Conservation (phyloP, 257 asterid species). For the Haberlea rhodopensis region DNA sequence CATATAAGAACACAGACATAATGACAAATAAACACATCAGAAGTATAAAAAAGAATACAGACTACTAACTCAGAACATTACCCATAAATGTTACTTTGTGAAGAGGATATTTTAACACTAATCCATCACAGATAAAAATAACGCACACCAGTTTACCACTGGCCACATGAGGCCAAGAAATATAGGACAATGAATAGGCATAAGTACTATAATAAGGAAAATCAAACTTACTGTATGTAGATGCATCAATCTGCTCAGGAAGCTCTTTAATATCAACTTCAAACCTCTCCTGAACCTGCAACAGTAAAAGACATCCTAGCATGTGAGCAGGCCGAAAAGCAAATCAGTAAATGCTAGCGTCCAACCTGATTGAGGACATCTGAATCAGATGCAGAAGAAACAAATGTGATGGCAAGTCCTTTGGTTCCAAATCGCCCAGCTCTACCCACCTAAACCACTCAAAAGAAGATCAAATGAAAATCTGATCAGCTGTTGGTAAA, state of each 20-base stretch:
- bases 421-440: conserved; percentile 96
- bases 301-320: background rate
- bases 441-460: conserved; percentile 66
- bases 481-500: background rate
- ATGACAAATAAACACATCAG: background rate
- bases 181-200: background rate
- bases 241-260: conserved; percentile 93
- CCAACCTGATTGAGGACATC: conserved; percentile 85
- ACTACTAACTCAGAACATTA: background rate
- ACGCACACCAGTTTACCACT: background rate
- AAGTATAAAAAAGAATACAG: background rate
- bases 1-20: background rate
- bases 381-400: conserved; percentile 87
- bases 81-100: background rate
- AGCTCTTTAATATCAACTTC: conserved; percentile 92
- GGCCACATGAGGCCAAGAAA: background rate
- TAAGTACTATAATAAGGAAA: background rate
- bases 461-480: background rate
- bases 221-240: conserved; percentile 75
- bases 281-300: conserved; percentile 92
- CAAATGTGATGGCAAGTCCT: conserved; percentile 96
- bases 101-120: background rate
- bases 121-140: background rate
- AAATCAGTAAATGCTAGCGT: background rate
- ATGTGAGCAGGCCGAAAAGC: conserved; percentile 1